phyloP scores from a whole-genome alignment of 495 filamentous ascomycete genomes.

The Aspergillus ostianus region DNA sequence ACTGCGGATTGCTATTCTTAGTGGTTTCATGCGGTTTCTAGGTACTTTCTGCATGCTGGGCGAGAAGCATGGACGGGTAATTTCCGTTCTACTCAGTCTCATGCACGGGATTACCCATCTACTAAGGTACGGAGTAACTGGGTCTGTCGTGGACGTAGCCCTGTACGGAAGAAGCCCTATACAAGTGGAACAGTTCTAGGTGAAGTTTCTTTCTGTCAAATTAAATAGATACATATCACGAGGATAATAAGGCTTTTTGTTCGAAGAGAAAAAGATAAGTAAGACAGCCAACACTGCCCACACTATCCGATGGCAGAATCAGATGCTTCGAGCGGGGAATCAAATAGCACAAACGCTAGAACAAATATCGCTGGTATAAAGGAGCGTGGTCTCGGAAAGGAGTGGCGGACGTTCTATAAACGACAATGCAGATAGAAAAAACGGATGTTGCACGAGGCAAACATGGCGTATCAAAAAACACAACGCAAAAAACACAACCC shows the following conservation, averaged over 20 bases:
- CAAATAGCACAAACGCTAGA: constrained; percentile 24
- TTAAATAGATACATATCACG: constrained; percentile 26
- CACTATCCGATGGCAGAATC: constrained; percentile 15
- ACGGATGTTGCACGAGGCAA: constrained; percentile 9
- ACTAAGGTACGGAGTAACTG: no score
- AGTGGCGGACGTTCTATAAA: constrained; percentile 22
- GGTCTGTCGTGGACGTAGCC: no score
- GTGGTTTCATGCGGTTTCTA: not conserved
- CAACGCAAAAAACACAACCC: constrained; percentile 22
- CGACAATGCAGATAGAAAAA: constrained; percentile 12
- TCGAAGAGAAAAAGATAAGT: constrained; percentile 13
- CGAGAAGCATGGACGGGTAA: not conserved
- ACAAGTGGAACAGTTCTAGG: no score
- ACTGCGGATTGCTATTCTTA: not conserved
- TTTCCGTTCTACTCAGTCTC: not conserved
- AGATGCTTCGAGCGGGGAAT: constrained; percentile 26
- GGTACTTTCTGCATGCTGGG: no score
- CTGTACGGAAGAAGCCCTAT: no score
- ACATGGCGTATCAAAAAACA: constrained; percentile 17
- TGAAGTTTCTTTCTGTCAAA: constrained; percentile 22
- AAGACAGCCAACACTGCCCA: no score
- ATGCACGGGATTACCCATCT: no score
- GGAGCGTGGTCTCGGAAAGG: constrained; percentile 19
- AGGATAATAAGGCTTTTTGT: constrained; percentile 19
- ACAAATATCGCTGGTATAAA: constrained; percentile 21